phyloP scores from a whole-genome alignment of 306 rosid genomes.

The Prinsepia uniflora region DNA sequence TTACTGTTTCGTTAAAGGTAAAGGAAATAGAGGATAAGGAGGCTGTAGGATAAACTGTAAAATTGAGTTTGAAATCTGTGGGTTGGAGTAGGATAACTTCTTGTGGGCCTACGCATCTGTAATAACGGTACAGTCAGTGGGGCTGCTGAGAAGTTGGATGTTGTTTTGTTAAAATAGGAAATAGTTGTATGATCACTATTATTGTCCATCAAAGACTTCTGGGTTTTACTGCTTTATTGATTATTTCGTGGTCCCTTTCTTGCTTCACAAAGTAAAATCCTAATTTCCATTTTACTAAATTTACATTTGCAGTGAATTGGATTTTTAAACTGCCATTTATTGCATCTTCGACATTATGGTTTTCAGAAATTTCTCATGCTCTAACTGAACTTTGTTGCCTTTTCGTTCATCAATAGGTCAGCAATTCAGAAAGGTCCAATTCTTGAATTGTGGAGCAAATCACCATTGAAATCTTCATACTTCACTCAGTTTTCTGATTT shows the following conservation, averaged over 20 bases:
- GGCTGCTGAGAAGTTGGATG: constrained; percentile 33
- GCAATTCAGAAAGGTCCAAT: constrained; percentile 55
- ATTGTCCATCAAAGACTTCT: constrained; percentile 41
- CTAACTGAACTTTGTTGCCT: constrained; percentile 59
- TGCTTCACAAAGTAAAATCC: constrained; percentile 44
- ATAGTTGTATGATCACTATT: constrained; percentile 35
- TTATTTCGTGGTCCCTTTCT: constrained; percentile 54
- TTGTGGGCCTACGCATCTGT: constrained; percentile 54
- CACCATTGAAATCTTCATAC: constrained; percentile 45
- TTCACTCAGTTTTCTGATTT: constrained; percentile 31
- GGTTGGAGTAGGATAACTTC: constrained; percentile 24
- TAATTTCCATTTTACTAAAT: constrained; percentile 49
- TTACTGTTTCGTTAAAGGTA: constrained; percentile 10
- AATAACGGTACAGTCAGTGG: constrained; percentile 33
- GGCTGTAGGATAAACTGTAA: constrained; percentile 21
- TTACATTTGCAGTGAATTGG: constrained; percentile 28
- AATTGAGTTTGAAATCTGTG: constrained; percentile 23
- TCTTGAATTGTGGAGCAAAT: constrained; percentile 51
- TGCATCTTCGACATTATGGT: constrained; percentile 50
- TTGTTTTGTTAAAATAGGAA: constrained; percentile 35
- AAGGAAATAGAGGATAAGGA: not conserved
- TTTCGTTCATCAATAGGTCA: constrained; percentile 66
- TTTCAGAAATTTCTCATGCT: constrained; percentile 80
- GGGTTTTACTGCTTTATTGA: constrained; percentile 43
- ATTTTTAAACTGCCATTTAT: constrained; percentile 30